phyloP scores from a whole-genome alignment of 2,329 filamentous ascomycete species.

The Dichotomopilus funicola region DNA sequence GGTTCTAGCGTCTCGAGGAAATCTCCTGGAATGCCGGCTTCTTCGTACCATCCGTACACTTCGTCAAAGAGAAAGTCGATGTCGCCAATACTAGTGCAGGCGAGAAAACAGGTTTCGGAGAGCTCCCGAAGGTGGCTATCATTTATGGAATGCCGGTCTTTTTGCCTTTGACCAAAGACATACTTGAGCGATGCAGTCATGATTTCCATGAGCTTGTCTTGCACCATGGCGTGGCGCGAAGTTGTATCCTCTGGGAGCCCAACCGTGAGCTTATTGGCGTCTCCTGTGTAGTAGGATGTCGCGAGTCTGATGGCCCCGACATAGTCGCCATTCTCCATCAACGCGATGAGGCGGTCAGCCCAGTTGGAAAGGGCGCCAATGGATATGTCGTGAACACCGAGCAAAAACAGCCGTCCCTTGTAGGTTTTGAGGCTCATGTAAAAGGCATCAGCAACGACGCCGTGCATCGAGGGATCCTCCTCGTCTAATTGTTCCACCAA shows the following conservation, averaged over 20 bases:
- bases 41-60: constrained; percentile 84
- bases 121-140: constrained; percentile 66
- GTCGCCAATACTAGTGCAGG: constrained; percentile 71
- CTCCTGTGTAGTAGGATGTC: constrained; percentile 84
- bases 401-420: constrained; percentile 84
- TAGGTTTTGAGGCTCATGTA: constrained; percentile 97
- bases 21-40: constrained; percentile 62
- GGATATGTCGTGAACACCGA: constrained; percentile 90
- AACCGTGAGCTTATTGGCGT: constrained; percentile 89
- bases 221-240: constrained; percentile 72
- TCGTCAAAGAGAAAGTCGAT: constrained; percentile 84
- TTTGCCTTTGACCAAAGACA: constrained; percentile 64
- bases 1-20: constrained; percentile 87
- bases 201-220: constrained; percentile 85
- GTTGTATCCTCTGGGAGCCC: constrained; percentile 79
- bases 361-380: constrained; percentile 93
- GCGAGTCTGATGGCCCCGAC: constrained; percentile 85
- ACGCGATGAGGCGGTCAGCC: constrained; percentile 85
- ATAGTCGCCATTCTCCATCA: constrained; percentile 97
- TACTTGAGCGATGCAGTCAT: constrained; percentile 88
- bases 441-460: constrained; percentile 93
- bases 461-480: constrained; percentile 82
- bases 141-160: constrained; percentile 38
- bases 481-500: constrained; percentile 87
- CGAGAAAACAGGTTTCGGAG: constrained; percentile 74